Percentiles rank a stretch among this genome's conserved stretches.
Conservation (phyloP, 2,329 filamentous ascomycete genomes). For the Sclerotinia trifoliorum region DNA sequence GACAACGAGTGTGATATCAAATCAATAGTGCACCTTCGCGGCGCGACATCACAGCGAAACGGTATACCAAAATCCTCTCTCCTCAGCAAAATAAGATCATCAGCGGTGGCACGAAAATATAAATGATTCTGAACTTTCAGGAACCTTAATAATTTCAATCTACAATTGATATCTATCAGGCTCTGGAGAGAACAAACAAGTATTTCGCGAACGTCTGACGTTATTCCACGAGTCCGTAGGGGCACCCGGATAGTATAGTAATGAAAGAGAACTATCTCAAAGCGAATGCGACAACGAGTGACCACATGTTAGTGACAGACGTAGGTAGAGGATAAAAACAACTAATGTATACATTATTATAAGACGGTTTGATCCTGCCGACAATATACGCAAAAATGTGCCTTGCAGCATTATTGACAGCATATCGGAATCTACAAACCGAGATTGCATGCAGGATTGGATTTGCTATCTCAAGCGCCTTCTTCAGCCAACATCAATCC, state of each 20-base stretch:
- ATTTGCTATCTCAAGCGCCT: neutral
- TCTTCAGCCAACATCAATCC: neutral
- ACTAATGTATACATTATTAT: neutral
- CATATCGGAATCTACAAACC: neutral
- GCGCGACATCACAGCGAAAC: neutral
- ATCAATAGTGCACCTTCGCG: slow-evolving; percentile 4
- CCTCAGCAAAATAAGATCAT: neutral
- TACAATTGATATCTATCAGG: too few species aligned
- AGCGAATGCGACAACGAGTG: neutral
- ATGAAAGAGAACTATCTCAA: neutral
- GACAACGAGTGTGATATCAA: neutral
- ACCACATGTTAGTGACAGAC: neutral
- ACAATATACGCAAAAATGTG: neutral
- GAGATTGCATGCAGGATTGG: neutral
- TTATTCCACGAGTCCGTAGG: too few species aligned
- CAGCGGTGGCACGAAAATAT: too few species aligned
- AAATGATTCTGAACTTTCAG: too few species aligned
- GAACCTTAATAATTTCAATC: too few species aligned
- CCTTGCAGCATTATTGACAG: slow-evolving; percentile 6
- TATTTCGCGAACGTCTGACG: too few species aligned
- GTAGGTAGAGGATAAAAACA: neutral
- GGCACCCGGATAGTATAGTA: neutral
- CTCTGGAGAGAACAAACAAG: too few species aligned
- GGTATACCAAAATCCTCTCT: neutral
- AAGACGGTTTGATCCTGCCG: neutral